Base-by-base conservation (phyloP, 1,284 basidiomycete genomes). In the Coniophora puteana region DNA sequence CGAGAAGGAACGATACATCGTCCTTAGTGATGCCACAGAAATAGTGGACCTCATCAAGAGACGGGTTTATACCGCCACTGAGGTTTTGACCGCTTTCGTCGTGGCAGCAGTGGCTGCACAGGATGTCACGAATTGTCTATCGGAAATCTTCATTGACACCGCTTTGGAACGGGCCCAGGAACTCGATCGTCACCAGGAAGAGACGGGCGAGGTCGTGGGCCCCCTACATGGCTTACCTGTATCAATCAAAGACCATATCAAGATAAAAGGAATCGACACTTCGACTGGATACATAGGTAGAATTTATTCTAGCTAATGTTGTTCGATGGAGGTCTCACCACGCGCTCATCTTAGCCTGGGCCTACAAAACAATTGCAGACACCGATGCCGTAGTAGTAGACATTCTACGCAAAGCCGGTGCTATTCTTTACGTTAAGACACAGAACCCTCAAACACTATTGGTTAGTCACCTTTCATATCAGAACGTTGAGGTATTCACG, bases 221-320 rank as follows among this genome's bases (percentile, higher is more conserved):
- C 77, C 78, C 5, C 57, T 83, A 28, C 79, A 82, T 48, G 81
- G 80, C 4, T 52, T 83, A 8, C 80, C 80, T 1, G 59, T 79
- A 31, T 65, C 64, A 18, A 57, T 74, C 51, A 79, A 81, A 57
- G 76, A 79, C 50, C 76, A 78, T 47, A 69, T 74, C 52, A 58
- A 63, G 39, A 61, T 74, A 25, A 66, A 69, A 40, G 72, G 66
- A n/a, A 54, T 67, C 28, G 72, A 74, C 42, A 72, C 71, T 8
- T 61, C 71, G 7, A 63, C 63, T 5, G 78, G 76, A 5, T 80
- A 79, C 49, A 62, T 68, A 11, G 66, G 69, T 37, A 27, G 36
- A 45, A 17, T 21, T 18, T 17, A 4, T 16, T 28, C 11, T 10
- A 12, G 31, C 30, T 27, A 18, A 3, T 13, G 6, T 17, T 18